A percentile compares a stretch with the other conserved stretches of the same genome.
phyloP scores from a whole-genome alignment of 2,329 filamentous ascomycete genomes.

The Hymenoscyphus fructigenus region DNA sequence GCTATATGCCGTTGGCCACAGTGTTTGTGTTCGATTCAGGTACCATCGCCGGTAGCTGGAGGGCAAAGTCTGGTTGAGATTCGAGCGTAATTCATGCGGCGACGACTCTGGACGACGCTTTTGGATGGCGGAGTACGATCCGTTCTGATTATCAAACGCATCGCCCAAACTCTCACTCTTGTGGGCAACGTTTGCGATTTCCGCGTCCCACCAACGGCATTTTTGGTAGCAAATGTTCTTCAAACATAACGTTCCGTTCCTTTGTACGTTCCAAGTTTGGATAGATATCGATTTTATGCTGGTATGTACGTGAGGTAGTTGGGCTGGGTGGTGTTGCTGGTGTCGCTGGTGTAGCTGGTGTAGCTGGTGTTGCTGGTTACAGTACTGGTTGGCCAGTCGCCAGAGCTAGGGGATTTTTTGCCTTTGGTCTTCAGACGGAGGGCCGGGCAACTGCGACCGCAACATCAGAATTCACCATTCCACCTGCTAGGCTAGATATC shows the following conservation, averaged over 20 bases:
- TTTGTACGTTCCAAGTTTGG: background rate
- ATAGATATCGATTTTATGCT: background rate
- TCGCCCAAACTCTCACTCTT: background rate
- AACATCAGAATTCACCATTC: too few species aligned
- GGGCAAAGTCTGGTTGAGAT: slow-evolving; percentile 16
- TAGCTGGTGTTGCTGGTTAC: too few species aligned
- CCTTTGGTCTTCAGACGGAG: too few species aligned
- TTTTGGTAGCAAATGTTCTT: background rate
- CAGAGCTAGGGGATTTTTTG: too few species aligned
- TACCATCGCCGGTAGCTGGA: slow-evolving; percentile 16
- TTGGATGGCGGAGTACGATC: background rate
- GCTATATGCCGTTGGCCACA: slow-evolving; percentile 21
- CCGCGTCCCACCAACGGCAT: background rate
- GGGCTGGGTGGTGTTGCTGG: too few species aligned
- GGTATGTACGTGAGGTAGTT: too few species aligned
- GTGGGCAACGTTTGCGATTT: too few species aligned
- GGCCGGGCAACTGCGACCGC: too few species aligned
- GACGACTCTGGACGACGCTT: background rate
- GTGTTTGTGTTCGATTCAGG: slow-evolving; percentile 9
- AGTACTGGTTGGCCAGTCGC: too few species aligned
- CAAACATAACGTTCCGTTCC: slow-evolving; percentile 1
- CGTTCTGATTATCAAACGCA: slow-evolving; percentile 18
- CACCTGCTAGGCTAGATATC: too few species aligned
- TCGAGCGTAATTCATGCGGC: slow-evolving; percentile 18
- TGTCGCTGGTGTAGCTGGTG: too few species aligned